These are phyloP conservation scores for Cronartium quercuum DNA, from an alignment of 1,284 basidiomycete genomes.

Conservation along the genomic window DNA sequence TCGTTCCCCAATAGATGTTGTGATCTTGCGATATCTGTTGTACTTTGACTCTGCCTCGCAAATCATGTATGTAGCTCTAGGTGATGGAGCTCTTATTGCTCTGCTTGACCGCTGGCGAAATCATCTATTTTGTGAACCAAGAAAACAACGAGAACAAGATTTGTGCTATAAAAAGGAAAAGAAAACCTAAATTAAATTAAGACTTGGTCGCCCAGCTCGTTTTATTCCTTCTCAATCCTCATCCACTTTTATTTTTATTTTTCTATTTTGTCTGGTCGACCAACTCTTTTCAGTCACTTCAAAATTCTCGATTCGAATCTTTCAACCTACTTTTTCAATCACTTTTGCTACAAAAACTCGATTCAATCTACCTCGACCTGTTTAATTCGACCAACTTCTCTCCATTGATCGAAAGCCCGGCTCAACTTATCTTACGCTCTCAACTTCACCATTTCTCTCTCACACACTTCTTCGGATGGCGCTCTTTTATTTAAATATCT, in stretches of 20 bases:
- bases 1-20: no score
- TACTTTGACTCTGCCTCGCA: neutral
- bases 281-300: neutral
- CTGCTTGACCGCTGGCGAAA: neutral
- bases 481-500: no score
- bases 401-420: no score
- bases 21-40: neutral
- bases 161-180: neutral
- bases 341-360: no score
- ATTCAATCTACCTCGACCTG: no score
- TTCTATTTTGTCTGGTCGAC: neutral
- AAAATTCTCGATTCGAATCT: no score
- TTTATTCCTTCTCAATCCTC: neutral
- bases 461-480: no score
- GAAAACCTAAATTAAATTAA: neutral
- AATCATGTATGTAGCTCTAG: conserved; percentile 4
- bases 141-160: neutral
- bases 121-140: neutral
- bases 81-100: neutral
- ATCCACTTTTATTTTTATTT: neutral
- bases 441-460: no score
- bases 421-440: no score
- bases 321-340: no score
- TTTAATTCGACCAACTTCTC: no score
- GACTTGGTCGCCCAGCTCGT: neutral